Evolutionary conservation across 1,284 basidiomycete genomes (phyloP).

Genomic region (Microbotryomycetes sp.): DNA sequence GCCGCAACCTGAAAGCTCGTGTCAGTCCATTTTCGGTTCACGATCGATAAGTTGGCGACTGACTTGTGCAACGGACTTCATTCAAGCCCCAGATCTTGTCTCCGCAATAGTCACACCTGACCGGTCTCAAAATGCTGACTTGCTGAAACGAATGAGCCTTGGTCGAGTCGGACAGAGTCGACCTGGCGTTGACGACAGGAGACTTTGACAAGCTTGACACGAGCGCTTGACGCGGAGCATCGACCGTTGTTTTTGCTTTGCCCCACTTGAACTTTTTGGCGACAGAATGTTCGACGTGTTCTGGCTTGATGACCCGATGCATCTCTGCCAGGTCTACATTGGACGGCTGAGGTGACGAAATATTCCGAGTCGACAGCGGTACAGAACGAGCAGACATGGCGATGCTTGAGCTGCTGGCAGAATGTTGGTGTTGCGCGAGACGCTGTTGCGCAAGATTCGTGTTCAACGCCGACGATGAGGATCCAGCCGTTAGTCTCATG

Average conservation of each 20-base stretch:
- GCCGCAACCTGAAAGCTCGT: constrained; percentile 41
- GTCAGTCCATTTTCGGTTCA: not conserved
- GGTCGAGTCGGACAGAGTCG: too few species aligned
- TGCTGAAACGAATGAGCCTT: constrained; percentile 73
- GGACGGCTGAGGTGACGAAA: constrained; percentile 1
- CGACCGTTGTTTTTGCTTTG: constrained; percentile 39
- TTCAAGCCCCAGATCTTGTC: constrained; percentile 99
- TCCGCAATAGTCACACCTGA: constrained; percentile 87
- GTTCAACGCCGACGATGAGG: constrained; percentile 19
- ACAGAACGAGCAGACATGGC: not conserved
- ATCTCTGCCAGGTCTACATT: constrained; percentile 1
- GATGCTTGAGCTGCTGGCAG: constrained; percentile 15
- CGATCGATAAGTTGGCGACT: constrained; percentile 37
- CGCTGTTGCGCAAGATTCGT: constrained; percentile 31
- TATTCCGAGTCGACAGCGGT: constrained; percentile 1
- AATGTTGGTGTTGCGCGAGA: constrained; percentile 30
- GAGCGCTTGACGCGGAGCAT: not conserved
- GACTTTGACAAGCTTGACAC: not conserved
- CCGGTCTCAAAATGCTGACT: constrained; percentile 77
- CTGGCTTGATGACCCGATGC: constrained; percentile 32
- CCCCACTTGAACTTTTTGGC: constrained; percentile 51
- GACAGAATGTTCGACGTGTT: constrained; percentile 43
- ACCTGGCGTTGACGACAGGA: not conserved
- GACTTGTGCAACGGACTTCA: constrained; percentile 73
- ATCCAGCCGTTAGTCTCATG: constrained; percentile 13